Percentiles rank a stretch among this genome's conserved stretches.
These are phyloP conservation scores for Davidsoniella eucalypti DNA, from an alignment of 2,329 filamentous ascomycete genomes.

Conservation along the genomic window DNA sequence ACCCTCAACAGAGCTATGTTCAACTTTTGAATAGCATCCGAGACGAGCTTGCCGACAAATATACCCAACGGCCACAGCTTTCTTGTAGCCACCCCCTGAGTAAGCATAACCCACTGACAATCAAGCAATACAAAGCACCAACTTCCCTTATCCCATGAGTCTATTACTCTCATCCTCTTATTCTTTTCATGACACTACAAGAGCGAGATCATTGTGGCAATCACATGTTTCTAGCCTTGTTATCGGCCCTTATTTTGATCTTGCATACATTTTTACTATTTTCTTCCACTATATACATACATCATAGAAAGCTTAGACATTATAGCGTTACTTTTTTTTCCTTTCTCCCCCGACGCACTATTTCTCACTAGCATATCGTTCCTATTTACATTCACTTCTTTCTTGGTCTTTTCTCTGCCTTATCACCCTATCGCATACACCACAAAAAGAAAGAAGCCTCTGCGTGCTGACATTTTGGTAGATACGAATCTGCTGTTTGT, in stretches of 20 bases:
- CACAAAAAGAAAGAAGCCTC: conserved; percentile 6
- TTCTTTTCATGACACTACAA: neutral
- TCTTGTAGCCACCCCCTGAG: conserved; percentile 93
- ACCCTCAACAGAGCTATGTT: conserved; percentile 95
- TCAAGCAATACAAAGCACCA: conserved; percentile 12
- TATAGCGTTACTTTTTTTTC: neutral
- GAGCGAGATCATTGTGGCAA: too few relatives aligned
- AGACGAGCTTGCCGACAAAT: conserved; percentile 75
- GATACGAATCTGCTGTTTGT: conserved; percentile 48
- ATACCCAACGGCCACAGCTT: conserved; percentile 87
- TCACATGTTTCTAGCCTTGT: neutral
- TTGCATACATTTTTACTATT: neutral
- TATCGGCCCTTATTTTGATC: neutral
- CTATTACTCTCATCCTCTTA: neutral
- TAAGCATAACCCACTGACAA: conserved; percentile 30
- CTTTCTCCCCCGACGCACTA: neutral
- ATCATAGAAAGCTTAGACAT: neutral
- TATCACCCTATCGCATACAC: neutral
- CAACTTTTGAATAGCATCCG: conserved; percentile 92
- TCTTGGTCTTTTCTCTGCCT: neutral
- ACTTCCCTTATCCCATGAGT: neutral
- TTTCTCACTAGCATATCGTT: neutral
- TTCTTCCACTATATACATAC: neutral
- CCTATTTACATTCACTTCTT: neutral
- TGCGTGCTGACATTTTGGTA: conserved; percentile 17